Conservation (phyloP, 2,329 filamentous ascomycete species). For the Hypoxylon sp. region DNA sequence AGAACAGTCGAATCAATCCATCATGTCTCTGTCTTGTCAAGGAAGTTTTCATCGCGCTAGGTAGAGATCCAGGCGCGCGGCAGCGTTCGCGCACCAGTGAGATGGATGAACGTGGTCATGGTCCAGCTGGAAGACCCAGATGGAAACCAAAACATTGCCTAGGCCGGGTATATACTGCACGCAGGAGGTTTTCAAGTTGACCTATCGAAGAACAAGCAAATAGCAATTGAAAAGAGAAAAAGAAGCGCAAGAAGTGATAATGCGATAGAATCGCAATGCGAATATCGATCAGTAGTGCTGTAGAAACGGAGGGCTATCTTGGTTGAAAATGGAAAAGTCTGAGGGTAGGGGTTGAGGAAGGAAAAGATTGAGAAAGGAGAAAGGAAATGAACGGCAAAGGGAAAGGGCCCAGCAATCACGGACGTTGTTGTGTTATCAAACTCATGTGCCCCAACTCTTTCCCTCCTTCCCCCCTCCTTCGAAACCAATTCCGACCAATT, state of each 20-base stretch:
- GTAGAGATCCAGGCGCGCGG: constrained; percentile 39
- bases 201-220: constrained; percentile 2
- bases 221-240: constrained; percentile 4
- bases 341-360: neutral
- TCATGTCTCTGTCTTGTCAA: constrained; percentile 7
- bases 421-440: constrained; percentile 39
- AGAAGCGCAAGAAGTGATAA: neutral
- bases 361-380: neutral
- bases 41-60: constrained; percentile 16
- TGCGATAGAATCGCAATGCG: neutral
- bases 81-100: constrained; percentile 45
- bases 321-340: neutral
- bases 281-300: neutral
- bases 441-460: constrained; percentile 39
- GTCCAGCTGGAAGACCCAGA: constrained; percentile 31
- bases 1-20: constrained; percentile 13
- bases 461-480: constrained; percentile 18
- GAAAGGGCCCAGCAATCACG: constrained; percentile 25
- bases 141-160: neutral
- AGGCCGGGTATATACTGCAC: constrained; percentile 1
- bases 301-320: neutral
- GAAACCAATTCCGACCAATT: constrained; percentile 30
- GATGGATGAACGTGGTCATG: constrained; percentile 46
- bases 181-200: neutral
- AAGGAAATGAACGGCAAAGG: neutral